Conservation (phyloP, 2,329 filamentous ascomycete genomes). For the Colletotrichum orchidophilum region DNA sequence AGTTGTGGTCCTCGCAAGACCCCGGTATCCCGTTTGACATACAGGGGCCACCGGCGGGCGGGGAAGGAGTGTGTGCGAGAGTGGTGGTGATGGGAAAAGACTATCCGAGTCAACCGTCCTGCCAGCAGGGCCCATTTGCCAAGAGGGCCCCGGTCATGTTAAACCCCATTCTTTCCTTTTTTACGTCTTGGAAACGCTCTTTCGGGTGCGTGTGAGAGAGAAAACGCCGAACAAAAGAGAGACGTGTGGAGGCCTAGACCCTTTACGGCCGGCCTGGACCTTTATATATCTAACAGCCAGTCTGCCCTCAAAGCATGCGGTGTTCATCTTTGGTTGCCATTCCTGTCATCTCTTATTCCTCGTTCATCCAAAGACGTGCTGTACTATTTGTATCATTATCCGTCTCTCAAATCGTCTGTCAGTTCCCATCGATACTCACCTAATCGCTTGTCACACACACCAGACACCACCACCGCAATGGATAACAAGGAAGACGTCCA, state of each 20-base stretch:
- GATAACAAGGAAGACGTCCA: conserved; percentile 23
- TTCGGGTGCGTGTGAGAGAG: not conserved
- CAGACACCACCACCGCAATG: not conserved
- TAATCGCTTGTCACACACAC: not conserved
- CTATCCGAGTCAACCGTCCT: conserved; percentile 5
- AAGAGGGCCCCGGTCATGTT: not conserved
- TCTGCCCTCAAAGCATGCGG: not conserved
- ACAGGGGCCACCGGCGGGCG: too few species aligned
- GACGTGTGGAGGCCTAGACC: not conserved
- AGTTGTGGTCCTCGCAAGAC: not conserved
- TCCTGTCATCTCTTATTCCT: not conserved
- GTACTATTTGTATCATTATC: not conserved
- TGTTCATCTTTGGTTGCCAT: not conserved
- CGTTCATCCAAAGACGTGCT: not conserved
- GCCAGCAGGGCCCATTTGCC: conserved; percentile 14
- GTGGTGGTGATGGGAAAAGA: not conserved
- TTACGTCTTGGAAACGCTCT: not conserved
- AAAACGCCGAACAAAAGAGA: not conserved
- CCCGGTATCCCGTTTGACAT: not conserved
- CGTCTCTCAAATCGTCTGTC: not conserved
- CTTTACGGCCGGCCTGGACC: not conserved
- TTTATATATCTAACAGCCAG: conserved; percentile 14
- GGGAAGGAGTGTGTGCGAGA: not conserved
- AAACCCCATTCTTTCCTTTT: not conserved
- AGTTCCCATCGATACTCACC: not conserved